These are phyloP conservation scores for Podospora comata DNA, from an alignment of 495 filamentous ascomycete genomes.

Conservation along the genomic window DNA sequence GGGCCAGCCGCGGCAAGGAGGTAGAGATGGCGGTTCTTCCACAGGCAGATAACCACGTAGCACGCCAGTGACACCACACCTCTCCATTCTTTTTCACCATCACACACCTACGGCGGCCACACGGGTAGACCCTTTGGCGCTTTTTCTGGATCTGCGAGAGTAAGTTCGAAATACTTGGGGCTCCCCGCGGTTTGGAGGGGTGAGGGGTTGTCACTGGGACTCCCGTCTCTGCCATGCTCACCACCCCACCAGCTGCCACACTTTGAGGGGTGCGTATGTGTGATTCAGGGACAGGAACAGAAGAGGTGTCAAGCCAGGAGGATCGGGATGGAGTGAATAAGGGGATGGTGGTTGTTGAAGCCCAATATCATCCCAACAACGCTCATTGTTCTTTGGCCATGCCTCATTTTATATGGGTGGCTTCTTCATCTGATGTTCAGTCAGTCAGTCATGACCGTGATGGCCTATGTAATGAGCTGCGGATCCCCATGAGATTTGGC, in stretches of 20 bases:
- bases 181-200: background rate
- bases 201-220: background rate
- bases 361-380: conserved; percentile 21
- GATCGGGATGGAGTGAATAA: background rate
- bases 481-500: conserved; percentile 7
- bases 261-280: background rate
- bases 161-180: background rate
- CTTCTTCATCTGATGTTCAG: too few relatives aligned
- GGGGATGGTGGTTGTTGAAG: conserved; percentile 15
- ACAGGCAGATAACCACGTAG: conserved; percentile 45
- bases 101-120: conserved; percentile 1
- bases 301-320: background rate
- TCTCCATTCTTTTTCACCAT: conserved; percentile 18
- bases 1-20: conserved; percentile 22
- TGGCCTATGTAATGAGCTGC: conserved; percentile 9
- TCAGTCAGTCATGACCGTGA: background rate
- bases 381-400: background rate
- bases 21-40: conserved; percentile 25
- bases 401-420: background rate
- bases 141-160: background rate
- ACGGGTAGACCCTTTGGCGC: conserved; percentile 21
- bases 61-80: conserved; percentile 35
- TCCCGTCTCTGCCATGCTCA: background rate
- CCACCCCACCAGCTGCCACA: too few relatives aligned
- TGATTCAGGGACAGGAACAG: conserved; percentile 8